Evolutionary conservation across 2,329 filamentous ascomycete species (phyloP).

Genomic region (Pseudogymnoascus sp.): DNA sequence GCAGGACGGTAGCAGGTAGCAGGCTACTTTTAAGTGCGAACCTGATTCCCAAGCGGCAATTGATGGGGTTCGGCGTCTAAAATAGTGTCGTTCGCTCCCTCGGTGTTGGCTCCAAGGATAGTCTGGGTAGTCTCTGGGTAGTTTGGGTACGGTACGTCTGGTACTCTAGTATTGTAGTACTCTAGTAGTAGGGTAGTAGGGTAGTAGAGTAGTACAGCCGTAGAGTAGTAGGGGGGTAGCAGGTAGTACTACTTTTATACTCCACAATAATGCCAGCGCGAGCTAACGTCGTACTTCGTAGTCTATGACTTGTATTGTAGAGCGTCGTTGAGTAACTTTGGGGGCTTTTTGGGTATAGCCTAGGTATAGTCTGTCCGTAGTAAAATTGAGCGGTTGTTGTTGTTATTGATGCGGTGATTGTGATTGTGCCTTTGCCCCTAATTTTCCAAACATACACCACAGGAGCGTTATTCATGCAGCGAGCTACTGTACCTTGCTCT

Average conservation of each 20-base stretch:
- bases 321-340: not conserved
- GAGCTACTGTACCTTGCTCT: not conserved
- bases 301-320: not conserved
- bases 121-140: not conserved
- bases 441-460: not conserved
- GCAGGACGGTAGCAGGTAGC: not conserved
- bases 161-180: not conserved
- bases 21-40: conserved; percentile 6
- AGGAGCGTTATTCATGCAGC: conserved; percentile 3
- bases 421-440: not conserved
- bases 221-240: too few relatives aligned
- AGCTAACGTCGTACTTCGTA: not conserved
- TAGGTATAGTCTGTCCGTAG: not conserved
- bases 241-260: not conserved
- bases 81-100: conserved; percentile 1
- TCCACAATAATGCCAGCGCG: not conserved
- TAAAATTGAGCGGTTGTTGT: not conserved
- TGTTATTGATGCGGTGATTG: not conserved
- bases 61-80: conserved; percentile 9
- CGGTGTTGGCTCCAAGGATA: not conserved
- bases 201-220: too few relatives aligned
- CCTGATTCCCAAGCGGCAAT: conserved; percentile 9
- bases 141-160: not conserved
- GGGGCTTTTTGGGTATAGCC: not conserved
- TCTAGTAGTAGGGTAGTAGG: too few relatives aligned